Evolutionary conservation across 768 basidiomycete genomes (phyloP).

Genomic region (Auricularia sp.): DNA sequence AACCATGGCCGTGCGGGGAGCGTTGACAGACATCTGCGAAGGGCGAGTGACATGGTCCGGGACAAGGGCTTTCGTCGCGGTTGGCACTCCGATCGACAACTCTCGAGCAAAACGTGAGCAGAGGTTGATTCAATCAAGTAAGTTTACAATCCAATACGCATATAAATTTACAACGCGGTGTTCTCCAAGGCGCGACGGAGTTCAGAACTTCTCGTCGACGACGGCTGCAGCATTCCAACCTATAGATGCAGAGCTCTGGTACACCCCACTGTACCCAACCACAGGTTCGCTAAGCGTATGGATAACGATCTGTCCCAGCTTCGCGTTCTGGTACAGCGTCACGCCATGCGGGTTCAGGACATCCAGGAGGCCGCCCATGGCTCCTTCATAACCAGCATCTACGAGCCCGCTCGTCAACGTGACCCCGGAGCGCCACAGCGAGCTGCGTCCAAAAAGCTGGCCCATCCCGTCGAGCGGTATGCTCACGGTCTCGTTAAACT

Average conservation of each 20-base stretch:
- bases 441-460: slow-evolving; percentile 11
- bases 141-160: too few species aligned
- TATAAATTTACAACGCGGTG: too few species aligned
- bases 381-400: slow-evolving; percentile 11
- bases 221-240: not conserved
- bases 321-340: slow-evolving; percentile 7
- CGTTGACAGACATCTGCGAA: not conserved
- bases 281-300: slow-evolving; percentile 9
- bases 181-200: too few species aligned
- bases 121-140: too few species aligned
- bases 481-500: slow-evolving; percentile 14
- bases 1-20: not conserved
- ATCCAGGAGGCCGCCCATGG: slow-evolving; percentile 10
- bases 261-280: not conserved
- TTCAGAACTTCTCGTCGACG: too few species aligned
- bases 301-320: slow-evolving; percentile 10
- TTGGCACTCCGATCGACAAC: too few species aligned
- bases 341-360: slow-evolving; percentile 12
- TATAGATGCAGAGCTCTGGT: not conserved
- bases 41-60: not conserved
- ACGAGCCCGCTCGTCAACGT: slow-evolving; percentile 9
- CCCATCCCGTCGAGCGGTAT: slow-evolving; percentile 12
- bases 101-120: too few species aligned
- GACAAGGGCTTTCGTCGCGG: not conserved
- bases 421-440: slow-evolving; percentile 13